A percentile compares a stretch with the other conserved stretches of the same genome.
Evolutionary conservation across 257 asterid genomes (phyloP).

Genomic region (Petunia secreta): DNA sequence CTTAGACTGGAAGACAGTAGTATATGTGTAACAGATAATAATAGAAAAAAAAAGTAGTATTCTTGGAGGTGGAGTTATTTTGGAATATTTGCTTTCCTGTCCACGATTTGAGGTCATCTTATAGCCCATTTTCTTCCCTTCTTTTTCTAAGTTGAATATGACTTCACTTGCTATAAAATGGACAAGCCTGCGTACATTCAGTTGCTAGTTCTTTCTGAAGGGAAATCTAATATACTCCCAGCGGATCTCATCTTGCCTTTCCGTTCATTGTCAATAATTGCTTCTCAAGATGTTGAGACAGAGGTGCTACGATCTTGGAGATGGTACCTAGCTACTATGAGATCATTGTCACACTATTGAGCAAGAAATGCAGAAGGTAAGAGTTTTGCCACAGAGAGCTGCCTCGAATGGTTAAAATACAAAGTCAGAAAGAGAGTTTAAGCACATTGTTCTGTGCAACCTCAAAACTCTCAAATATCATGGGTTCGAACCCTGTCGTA

Average conservation of each 20-base stretch:
- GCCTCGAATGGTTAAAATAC: neutral
- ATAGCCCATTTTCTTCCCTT: neutral
- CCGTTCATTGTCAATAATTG: constrained; percentile 55
- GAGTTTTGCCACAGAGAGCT: neutral
- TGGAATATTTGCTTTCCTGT: neutral
- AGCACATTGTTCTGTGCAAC: neutral
- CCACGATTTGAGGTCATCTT: neutral
- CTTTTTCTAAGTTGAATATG: constrained; percentile 70
- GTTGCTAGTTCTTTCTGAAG: constrained; percentile 80
- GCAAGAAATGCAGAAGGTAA: constrained; percentile 79
- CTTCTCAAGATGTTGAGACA: constrained; percentile 41
- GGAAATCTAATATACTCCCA: constrained; percentile 81
- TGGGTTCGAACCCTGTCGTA: neutral
- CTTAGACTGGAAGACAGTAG: constrained; percentile 3
- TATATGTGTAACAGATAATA: neutral
- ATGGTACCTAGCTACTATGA: constrained; percentile 88
- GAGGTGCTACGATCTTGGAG: constrained; percentile 71
- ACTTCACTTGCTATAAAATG: constrained; percentile 84
- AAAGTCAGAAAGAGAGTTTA: neutral
- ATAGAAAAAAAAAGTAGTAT: neutral
- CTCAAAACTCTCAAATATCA: neutral
- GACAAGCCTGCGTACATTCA: constrained; percentile 83
- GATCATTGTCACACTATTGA: constrained; percentile 71
- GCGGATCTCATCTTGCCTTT: constrained; percentile 87
- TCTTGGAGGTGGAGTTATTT: neutral